Evolutionary conservation across 2,329 filamentous ascomycete genomes (phyloP).

Genomic region (Fusarium equiseti): DNA sequence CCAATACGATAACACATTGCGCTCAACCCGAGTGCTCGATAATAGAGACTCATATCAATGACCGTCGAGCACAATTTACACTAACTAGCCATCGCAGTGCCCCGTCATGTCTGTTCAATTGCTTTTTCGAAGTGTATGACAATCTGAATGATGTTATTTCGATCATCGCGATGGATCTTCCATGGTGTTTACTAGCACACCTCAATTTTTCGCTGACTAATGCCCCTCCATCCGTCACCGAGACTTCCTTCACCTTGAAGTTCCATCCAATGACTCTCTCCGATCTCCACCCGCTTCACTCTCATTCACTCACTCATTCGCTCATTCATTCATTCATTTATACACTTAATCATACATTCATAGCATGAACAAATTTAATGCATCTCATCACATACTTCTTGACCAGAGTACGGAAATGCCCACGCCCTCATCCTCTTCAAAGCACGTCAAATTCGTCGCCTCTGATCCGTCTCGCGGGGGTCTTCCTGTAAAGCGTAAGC

Average conservation of each 20-base stretch:
- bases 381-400: background rate
- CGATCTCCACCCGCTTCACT: conserved; percentile 3
- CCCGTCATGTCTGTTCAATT: background rate
- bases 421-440: conserved; percentile 33
- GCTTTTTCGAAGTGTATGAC: no score
- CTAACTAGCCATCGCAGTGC: background rate
- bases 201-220: conserved; percentile 30
- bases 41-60: background rate
- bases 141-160: background rate
- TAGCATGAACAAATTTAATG: conserved; percentile 3
- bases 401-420: conserved; percentile 27
- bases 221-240: conserved; percentile 21
- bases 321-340: background rate
- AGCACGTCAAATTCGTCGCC: conserved; percentile 67
- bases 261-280: conserved; percentile 10
- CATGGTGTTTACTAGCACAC: background rate
- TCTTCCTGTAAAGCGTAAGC: conserved; percentile 69
- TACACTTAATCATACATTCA: conserved; percentile 20
- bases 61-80: background rate
- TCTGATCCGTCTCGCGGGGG: conserved; percentile 63
- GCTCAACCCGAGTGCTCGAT: background rate
- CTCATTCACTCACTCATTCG: conserved; percentile 1
- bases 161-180: background rate
- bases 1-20: background rate
- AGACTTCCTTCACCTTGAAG: conserved; percentile 32